Base-by-base conservation (phyloP, 2,329 filamentous ascomycete species). In the Microsporum canis region DNA sequence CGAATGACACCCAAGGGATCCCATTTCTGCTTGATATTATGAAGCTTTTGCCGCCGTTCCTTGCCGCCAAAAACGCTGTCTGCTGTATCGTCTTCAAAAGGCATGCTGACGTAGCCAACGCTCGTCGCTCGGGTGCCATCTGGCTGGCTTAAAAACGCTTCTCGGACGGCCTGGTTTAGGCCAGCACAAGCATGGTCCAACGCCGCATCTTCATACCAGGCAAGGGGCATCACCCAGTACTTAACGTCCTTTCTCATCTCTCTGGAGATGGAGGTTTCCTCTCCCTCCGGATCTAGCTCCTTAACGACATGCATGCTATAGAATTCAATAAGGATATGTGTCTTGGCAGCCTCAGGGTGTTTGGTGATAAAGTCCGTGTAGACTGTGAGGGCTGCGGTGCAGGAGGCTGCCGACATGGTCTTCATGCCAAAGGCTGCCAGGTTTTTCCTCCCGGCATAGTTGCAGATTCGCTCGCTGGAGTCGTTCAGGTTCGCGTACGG, bases 161-260 rank as follows among this genome's bases (percentile, higher is more conserved):
- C 39, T 43, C 39, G 12, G 14, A 43, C 5, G 14, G 39, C 39
- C 14, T 5, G 3, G 33, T 55, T 55, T 14, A 43, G 39, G 6
- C n/a, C 58, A 29, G 33, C 45, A n/a, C 58, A 39, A 14, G 34
- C 23, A 17, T 38, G n/a, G 23, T 51, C 58, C 41, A 59, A 39
- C 45, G 23, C 43, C 7, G 58, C 31, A 17, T 59, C 58, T 7
- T 49, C 12, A 10, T 49, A 59, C 39, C 36, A 59, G 33, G 39
- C 31, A 5, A 59, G 58, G n/a, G 58, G 58, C 58, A 59, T 59
- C 58, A 59, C 43, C 58, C 58, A 59, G 39, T 59, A 59, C 58
- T 36, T 59, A 5, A 45, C 39, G 5, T n/a, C 39, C 31, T 51
- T 23, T 12, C 58, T 49, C n/a, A 59, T 33, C n/a, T 59, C 12